Evolutionary conservation across 1,284 basidiomycete genomes (phyloP).

Genomic region (Waitea zeae): DNA sequence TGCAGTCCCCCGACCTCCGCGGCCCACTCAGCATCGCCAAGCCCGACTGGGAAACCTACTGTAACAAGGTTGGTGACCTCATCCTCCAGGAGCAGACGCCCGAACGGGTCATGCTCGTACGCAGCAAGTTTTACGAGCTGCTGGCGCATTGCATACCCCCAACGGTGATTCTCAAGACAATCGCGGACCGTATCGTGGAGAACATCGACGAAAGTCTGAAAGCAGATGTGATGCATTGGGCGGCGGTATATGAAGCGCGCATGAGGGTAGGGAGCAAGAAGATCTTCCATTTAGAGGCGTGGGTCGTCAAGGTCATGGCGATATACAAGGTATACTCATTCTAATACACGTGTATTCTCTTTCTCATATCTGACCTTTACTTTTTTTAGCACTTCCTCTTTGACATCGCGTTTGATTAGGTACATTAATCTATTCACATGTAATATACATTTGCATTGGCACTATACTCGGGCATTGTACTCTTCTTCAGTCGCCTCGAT

Average conservation of each 20-base stretch:
- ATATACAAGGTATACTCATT: conserved; percentile 62
- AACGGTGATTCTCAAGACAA: conserved; percentile 75
- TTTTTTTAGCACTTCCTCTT: conserved; percentile 33
- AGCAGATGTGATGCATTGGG: conserved; percentile 89
- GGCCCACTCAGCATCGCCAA: conserved; percentile 73
- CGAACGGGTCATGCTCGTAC: conserved; percentile 78
- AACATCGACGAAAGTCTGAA: conserved; percentile 81
- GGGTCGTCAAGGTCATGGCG: conserved; percentile 78
- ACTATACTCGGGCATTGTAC: conserved; percentile 11
- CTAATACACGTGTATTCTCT: background rate
- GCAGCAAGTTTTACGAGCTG: conserved; percentile 89
- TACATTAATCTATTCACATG: conserved; percentile 23
- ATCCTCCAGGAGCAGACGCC: conserved; percentile 93
- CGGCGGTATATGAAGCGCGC: conserved; percentile 87
- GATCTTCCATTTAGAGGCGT: conserved; percentile 91
- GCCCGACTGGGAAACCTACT: conserved; percentile 99
- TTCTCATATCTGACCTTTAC: conserved; percentile 1
- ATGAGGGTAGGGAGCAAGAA: conserved; percentile 87
- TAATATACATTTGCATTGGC: background rate
- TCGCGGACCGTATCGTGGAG: conserved; percentile 75
- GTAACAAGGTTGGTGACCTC: conserved; percentile 82
- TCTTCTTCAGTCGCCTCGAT: conserved; percentile 30
- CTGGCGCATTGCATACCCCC: conserved; percentile 98
- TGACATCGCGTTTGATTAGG: conserved; percentile 44
- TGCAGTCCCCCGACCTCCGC: conserved; percentile 79